Base-by-base conservation (phyloP, 306 rosid species). In the Cucurbita maxima region DNA sequence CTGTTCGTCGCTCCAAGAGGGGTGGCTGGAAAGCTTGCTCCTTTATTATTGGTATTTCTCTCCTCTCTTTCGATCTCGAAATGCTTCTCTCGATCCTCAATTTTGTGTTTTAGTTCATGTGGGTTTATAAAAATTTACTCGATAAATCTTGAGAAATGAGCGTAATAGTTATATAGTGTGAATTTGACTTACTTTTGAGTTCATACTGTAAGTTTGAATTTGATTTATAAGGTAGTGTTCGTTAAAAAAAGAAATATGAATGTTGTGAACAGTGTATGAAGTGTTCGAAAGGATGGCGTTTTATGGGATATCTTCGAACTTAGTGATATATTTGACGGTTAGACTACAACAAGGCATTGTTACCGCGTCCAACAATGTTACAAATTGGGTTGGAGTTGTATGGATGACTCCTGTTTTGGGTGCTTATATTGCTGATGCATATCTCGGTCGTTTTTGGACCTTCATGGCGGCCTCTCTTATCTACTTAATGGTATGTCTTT, bases 21-120 rank as follows among this genome's bases (percentile, higher is more conserved):
- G 98, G 98, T 25, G 90, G 96, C 37, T 92, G 96, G 96, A 88
- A 56, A 56, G 98, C 98, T 81, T 92, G 98, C 78, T 88, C 84
- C 77, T 92, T 88, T 67, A 79, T 90, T 5, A 96, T 92, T 40
- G 89, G 98, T 92, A 84, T 34, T 9, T 5, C 43, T 43, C 74
- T 52, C 59, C 51, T 71, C 60, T 59, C 34, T 30, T 30, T 30
- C 34, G 34, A 30, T 30, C 34, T 30, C 34, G 3, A 4, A 25
- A 30, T 9, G 2, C 4, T 25, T 13, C 38, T 58, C n/a, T 11
- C 9, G 1, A 13, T 30, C 36, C 66, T 58, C 41, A 10, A 4
- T 13, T 10, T 53, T 8, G 18, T 50, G 54, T 50, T 13, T 13
- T 7, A 45, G 11, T 10, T 45, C 47, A 43, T 3, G 13, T 10